A percentile compares a stretch with the other conserved stretches of the same genome.
These are phyloP conservation scores for Stephania japonica DNA, from an alignment of 164 flowering plant genomes.

Conservation along the genomic window DNA sequence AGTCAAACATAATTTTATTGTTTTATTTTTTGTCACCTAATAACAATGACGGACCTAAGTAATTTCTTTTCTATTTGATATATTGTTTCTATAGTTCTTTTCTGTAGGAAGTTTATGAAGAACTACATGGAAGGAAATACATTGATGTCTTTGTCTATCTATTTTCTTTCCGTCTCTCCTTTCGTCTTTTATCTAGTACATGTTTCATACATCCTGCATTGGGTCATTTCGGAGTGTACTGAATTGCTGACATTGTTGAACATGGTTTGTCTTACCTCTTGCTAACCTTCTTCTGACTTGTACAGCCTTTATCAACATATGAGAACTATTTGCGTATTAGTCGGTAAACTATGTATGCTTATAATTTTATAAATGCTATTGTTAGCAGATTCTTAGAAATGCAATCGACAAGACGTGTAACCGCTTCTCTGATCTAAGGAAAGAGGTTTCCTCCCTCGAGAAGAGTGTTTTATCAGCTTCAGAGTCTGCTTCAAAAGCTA, in stretches of 20 bases:
- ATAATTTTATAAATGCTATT: background rate
- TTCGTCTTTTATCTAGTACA: no score
- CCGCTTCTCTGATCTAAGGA: constrained; percentile 80
- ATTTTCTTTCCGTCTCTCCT: no score
- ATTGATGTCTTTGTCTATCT: no score
- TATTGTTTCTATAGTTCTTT: no score
- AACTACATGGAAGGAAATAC: no score
- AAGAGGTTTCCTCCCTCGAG: constrained; percentile 63
- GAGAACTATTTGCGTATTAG: background rate
- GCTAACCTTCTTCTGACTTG: background rate
- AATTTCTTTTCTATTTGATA: background rate
- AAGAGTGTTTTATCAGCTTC: constrained; percentile 51
- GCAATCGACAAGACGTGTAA: constrained; percentile 82
- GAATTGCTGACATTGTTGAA: no score
- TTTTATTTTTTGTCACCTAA: no score
- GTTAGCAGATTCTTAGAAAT: constrained; percentile 73
- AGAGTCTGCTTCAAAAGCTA: constrained; percentile 53
- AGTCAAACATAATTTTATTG: no score
- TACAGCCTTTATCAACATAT: background rate
- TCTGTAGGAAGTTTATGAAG: no score
- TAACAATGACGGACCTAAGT: no score
- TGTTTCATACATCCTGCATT: no score
- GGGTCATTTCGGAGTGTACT: no score
- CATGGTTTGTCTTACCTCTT: background rate
- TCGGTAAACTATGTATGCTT: background rate